Base-by-base conservation (phyloP, 192 early-diverging fungal species). In the Backusella psychrophila region DNA sequence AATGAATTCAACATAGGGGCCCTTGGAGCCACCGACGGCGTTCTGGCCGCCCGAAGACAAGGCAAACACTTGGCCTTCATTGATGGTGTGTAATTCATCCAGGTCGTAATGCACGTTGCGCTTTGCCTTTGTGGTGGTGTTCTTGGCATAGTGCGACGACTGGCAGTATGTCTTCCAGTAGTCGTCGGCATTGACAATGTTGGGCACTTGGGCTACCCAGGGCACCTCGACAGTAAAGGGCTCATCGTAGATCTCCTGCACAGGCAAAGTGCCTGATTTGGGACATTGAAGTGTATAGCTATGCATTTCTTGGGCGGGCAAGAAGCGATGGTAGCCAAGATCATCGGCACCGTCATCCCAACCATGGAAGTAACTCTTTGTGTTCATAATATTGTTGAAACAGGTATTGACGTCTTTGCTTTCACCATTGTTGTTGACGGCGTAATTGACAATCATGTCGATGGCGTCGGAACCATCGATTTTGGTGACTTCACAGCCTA, bases 261-360 rank as follows among this genome's bases (percentile, higher is more conserved):
- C 33, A 14, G 80, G 69, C 1, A 38, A 17, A 11, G 80, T 81
- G 19, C 76, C 76, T 9, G 65, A 67, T 26, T 77, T 75, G 29
- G 80, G 76, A 42, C 80, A 81, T 53, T 70, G 72, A 2, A 81
- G 33, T 15, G 80, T 81, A 34, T 81, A 81, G 8, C 33, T 63
- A 42, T 81, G 80, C 14, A 66, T 74, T 35, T 81, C 80, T 66
- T 81, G 76, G 26, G 66, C 80, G 17, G 80, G 80, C 35, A 81
- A 56, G 80, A 81, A 81, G 29, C 80, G 80, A 74, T 81, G 80
- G 46, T 81, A 81, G 1, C 80, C 80, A 67, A 81, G 76, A 74
- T 81, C 80, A 77, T 81, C 80, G 21, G 80, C 80, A 78, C 80
- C 80, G 36, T 81, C 80, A 29, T 81, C 80, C 80, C 80, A 81